Evolutionary conservation across 257 asterid genomes (phyloP), one percentile per base, ranked within the genome.

Genomic region (Linaria vulgaris): DNA sequence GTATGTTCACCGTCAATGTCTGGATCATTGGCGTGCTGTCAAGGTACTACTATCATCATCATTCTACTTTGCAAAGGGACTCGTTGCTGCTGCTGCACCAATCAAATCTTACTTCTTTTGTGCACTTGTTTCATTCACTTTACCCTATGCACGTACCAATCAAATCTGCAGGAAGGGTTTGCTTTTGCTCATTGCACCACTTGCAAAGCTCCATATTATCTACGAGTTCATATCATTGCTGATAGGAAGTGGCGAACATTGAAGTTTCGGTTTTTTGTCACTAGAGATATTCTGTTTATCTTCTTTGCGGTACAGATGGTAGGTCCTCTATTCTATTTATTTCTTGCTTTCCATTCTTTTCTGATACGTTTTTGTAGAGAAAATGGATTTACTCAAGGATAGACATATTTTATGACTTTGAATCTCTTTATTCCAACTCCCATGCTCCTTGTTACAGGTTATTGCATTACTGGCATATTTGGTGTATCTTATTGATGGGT

Each of bases 1-100:
- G 76, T 91, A 64, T 67, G 97, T 91, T 69, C 97, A 91, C 77
- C 80, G 96, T 27, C 94, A 88, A 65, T 91, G 98, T 76, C 84
- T 91, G 62, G 96, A 91, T 78, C 96, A 88, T 71, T 91, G 98
- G 98, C 96, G 98, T 49, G 89, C 98, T 12, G 91, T 88, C 70
- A 91, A 79, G 95, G 98, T 88, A 68, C n/a, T n/a, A n/a, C n/a
- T n/a, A n/a, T n/a, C n/a, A n/a, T n/a, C n/a, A n/a, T n/a, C n/a
- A n/a, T n/a, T n/a, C n/a, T n/a, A n/a, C n/a, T n/a, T n/a, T n/a
- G n/a, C n/a, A n/a, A n/a, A n/a, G n/a, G n/a, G n/a, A n/a, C n/a
- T n/a, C n/a, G n/a, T n/a, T n/a, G n/a, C 39, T 63, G 30, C 44
- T 61, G 51, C 54, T 66, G 59, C 43, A 48, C 66, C 17, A 41